Evolutionary conservation across 257 asterid genomes (phyloP).

Genomic region (Rhazya stricta): DNA sequence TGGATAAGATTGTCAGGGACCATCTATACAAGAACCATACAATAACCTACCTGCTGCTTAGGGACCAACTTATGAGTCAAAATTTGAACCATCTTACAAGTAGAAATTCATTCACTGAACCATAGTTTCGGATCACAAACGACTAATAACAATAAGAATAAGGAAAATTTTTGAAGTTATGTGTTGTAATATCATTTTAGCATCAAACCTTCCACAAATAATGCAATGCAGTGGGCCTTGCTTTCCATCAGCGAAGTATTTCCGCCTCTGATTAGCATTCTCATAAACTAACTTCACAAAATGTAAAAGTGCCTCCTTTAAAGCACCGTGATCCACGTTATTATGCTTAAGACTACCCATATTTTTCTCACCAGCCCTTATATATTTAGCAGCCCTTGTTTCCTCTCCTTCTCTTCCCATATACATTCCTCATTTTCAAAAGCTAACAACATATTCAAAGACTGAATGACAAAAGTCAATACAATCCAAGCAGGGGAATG

Average conservation of each 20-base stretch:
- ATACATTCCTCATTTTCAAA: too few relatives aligned
- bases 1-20: not conserved
- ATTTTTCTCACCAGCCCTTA: constrained; percentile 42
- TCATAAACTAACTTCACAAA: constrained; percentile 66
- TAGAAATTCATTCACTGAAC: not conserved
- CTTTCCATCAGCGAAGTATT: constrained; percentile 68
- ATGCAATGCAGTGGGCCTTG: constrained; percentile 69
- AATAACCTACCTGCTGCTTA: not conserved
- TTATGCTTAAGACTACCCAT: constrained; percentile 40
- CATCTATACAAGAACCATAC: not conserved
- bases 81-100: not conserved
- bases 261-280: constrained; percentile 46
- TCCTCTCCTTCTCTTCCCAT: constrained; percentile 48
- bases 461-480: too few relatives aligned
- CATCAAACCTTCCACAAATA: constrained; percentile 67
- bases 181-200: constrained; percentile 24
- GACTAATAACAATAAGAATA: constrained; percentile 8
- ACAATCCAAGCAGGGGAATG: not conserved
- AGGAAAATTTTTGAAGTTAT: not conserved
- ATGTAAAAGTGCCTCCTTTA: constrained; percentile 60
- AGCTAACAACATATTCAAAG: too few relatives aligned
- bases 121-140: not conserved
- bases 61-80: not conserved
- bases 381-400: constrained; percentile 48
- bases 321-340: constrained; percentile 55